Conservation (phyloP, 1,284 basidiomycete genomes). For the Sporisorium sorghi region DNA sequence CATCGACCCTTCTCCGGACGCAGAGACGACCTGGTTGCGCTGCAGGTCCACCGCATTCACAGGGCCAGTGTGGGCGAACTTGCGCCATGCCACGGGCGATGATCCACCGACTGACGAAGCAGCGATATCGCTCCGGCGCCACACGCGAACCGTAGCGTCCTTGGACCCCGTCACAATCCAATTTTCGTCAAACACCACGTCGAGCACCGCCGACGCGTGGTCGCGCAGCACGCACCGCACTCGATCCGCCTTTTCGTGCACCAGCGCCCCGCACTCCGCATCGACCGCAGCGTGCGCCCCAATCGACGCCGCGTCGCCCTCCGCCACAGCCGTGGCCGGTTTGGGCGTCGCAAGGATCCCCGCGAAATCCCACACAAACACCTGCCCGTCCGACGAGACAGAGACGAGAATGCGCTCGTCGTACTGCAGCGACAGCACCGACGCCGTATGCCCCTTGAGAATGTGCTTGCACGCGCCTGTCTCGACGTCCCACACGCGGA, state of each 20-base stretch:
- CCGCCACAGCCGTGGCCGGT: not conserved
- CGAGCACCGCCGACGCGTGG: constrained; percentile 48
- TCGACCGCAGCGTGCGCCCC: too few relatives aligned
- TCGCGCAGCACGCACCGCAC: constrained; percentile 36
- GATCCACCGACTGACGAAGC: not conserved
- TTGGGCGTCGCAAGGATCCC: constrained; percentile 16
- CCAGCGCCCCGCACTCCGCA: constrained; percentile 13
- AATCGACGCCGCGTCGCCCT: not conserved
- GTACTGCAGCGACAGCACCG: constrained; percentile 58
- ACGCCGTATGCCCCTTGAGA: constrained; percentile 51
- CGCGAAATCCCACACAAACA: constrained; percentile 59
- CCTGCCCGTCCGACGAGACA: constrained; percentile 54
- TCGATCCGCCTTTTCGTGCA: constrained; percentile 23
- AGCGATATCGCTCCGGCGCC: constrained; percentile 32
- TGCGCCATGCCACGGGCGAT: constrained; percentile 19
- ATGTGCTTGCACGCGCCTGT: constrained; percentile 46
- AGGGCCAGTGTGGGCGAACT: constrained; percentile 37
- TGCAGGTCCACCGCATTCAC: constrained; percentile 52
- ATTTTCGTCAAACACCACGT: constrained; percentile 47
- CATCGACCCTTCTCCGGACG: constrained; percentile 55
- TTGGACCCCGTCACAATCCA: constrained; percentile 58
- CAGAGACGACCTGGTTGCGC: constrained; percentile 45
- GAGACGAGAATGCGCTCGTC: constrained; percentile 55
- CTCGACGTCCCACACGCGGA: constrained; percentile 58
- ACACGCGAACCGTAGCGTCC: constrained; percentile 57